Percentiles rank a stretch among this genome's conserved stretches.
These are phyloP conservation scores for Candida methanosorbosa DNA, from an alignment of 805 yeast species.

Conservation along the genomic window DNA sequence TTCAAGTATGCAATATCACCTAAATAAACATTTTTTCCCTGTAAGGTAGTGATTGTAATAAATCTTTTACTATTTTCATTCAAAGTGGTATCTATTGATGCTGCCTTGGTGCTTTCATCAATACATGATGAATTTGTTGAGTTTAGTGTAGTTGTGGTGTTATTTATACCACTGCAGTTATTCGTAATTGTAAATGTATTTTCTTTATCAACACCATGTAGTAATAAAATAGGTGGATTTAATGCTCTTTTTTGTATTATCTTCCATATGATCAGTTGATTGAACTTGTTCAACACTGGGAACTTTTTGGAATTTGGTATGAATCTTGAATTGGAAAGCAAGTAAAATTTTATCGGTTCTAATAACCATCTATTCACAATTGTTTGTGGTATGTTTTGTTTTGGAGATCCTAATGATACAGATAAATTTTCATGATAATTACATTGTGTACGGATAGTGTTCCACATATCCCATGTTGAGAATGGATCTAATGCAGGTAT, in stretches of 20 bases:
- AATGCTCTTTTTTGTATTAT: constrained; percentile 34
- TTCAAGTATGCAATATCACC: constrained; percentile 22
- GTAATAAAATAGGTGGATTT: constrained; percentile 31
- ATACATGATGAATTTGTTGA: background rate
- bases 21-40: constrained; percentile 12
- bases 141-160: background rate
- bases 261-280: constrained; percentile 39
- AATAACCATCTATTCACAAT: constrained; percentile 56
- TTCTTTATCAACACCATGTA: constrained; percentile 46
- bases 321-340: constrained; percentile 49
- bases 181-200: constrained; percentile 9
- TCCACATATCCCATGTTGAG: constrained; percentile 73
- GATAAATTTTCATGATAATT: constrained; percentile 47
- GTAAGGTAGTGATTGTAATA: constrained; percentile 5
- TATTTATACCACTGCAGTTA: background rate
- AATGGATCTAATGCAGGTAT: constrained; percentile 31
- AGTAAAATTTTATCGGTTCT: constrained; percentile 54
- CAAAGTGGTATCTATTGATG: background rate
- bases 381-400: constrained; percentile 36
- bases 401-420: constrained; percentile 72
- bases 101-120: too few relatives aligned
- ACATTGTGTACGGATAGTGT: constrained; percentile 48
- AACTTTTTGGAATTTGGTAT: constrained; percentile 50
- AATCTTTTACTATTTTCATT: background rate
- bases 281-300: constrained; percentile 56